These are phyloP conservation scores for Amanita pallidorosea DNA, from an alignment of 768 basidiomycete species.

Conservation along the genomic window DNA sequence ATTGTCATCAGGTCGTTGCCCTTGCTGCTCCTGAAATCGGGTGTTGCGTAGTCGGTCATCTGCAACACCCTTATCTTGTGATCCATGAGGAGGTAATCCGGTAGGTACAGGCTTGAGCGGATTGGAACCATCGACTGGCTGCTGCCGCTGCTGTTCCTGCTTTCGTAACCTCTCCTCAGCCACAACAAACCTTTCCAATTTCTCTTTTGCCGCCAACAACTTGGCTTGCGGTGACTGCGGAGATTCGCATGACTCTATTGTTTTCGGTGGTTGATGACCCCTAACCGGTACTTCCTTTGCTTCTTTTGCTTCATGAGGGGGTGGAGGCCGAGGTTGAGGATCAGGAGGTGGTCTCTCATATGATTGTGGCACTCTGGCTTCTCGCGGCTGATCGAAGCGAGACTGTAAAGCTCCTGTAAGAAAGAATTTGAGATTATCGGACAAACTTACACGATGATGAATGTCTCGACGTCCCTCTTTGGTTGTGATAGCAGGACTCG, in stretches of 20 bases:
- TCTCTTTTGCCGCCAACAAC: background rate
- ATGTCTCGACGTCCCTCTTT: background rate
- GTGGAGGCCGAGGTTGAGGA: background rate
- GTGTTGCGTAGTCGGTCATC: background rate
- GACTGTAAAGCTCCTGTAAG: background rate
- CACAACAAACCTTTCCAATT: background rate
- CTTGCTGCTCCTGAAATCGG: background rate
- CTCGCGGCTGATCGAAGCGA: slow-evolving; percentile 3
- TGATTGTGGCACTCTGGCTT: background rate
- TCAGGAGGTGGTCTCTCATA: background rate
- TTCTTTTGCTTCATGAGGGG: slow-evolving; percentile 18
- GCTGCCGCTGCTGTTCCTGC: background rate
- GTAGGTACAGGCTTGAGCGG: background rate
- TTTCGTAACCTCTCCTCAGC: background rate
- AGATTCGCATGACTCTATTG: background rate
- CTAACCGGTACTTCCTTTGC: background rate
- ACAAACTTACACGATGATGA: background rate
- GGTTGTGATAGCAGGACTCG: background rate
- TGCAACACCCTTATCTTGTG: background rate
- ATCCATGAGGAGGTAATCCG: background rate
- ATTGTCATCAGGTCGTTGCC: slow-evolving; percentile 7
- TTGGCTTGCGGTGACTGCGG: background rate
- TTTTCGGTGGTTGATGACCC: background rate
- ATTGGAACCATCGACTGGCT: background rate
- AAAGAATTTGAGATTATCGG: background rate